phyloP scores from a whole-genome alignment of 2,329 filamentous ascomycete genomes.

The Cercospora nicotianae region DNA sequence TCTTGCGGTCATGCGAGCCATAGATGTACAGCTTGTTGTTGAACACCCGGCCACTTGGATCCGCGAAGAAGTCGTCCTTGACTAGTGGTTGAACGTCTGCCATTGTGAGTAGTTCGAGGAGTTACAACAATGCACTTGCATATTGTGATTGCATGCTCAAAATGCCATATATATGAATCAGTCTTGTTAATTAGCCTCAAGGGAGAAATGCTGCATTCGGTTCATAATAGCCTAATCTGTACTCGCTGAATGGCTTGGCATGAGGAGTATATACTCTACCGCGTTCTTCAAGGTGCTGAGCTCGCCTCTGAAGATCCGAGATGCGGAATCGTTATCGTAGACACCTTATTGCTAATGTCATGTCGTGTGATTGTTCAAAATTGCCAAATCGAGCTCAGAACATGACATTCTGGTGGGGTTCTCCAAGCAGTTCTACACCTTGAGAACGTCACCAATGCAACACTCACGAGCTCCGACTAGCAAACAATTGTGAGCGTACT shows the following conservation, averaged over 20 bases:
- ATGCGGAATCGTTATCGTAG: neutral
- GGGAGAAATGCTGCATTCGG: neutral
- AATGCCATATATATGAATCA: neutral
- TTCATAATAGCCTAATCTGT: conserved; percentile 4
- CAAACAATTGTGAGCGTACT: neutral
- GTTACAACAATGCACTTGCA: neutral
- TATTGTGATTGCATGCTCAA: neutral
- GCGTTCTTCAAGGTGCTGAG: neutral
- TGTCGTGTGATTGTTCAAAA: neutral
- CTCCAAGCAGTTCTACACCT: neutral
- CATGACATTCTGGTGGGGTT: neutral
- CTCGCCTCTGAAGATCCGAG: neutral
- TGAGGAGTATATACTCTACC: neutral
- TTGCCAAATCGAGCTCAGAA: neutral
- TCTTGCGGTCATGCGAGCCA: conserved; percentile 77
- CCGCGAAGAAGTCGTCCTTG: conserved; percentile 74
- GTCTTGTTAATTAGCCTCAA: neutral
- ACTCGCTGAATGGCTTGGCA: neutral
- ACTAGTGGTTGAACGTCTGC: conserved; percentile 60
- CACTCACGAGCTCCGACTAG: neutral
- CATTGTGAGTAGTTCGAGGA: conserved; percentile 18
- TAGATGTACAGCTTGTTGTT: conserved; percentile 75
- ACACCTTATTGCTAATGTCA: neutral
- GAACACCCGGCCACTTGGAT: conserved; percentile 79
- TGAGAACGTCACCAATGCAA: neutral